Evolutionary conservation across 2,329 filamentous ascomycete genomes (phyloP).

Genomic region (Xylaria sp.): DNA sequence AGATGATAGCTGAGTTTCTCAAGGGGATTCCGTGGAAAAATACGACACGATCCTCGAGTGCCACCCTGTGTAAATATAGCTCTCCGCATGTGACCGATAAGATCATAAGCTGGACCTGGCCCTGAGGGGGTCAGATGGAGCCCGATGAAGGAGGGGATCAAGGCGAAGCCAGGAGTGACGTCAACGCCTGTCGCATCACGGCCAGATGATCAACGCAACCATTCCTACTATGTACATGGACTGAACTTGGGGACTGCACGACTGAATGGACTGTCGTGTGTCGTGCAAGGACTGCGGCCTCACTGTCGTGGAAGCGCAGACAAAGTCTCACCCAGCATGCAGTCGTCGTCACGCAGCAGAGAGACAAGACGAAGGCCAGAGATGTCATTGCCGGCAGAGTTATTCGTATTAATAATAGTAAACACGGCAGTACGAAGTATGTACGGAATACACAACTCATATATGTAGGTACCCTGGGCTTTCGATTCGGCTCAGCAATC

Average conservation of each 20-base stretch:
- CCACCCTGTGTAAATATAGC: not conserved
- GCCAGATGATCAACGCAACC: not conserved
- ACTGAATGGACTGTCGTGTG: no score
- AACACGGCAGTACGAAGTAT: no score
- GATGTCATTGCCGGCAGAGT: no score
- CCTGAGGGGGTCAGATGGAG: constrained; percentile 8
- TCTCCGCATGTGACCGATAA: not conserved
- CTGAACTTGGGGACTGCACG: no score
- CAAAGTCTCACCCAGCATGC: not conserved
- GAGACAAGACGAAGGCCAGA: not conserved
- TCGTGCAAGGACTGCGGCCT: no score
- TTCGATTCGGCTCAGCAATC: no score
- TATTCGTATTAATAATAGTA: no score
- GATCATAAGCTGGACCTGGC: not conserved
- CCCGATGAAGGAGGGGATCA: not conserved
- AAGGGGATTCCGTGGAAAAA: not conserved
- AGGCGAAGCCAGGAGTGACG: constrained; percentile 10
- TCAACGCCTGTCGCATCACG: constrained; percentile 5
- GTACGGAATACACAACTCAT: no score
- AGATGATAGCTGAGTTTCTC: no score
- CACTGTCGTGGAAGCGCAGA: no score
- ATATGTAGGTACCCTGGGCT: no score
- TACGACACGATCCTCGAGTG: not conserved
- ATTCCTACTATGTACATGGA: not conserved
- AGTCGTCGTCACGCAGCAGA: not conserved